A percentile compares a stretch with the other conserved stretches of the same genome.
phyloP scores from a whole-genome alignment of 1,284 basidiomycete genomes.

The Malassezia arunalokei region DNA sequence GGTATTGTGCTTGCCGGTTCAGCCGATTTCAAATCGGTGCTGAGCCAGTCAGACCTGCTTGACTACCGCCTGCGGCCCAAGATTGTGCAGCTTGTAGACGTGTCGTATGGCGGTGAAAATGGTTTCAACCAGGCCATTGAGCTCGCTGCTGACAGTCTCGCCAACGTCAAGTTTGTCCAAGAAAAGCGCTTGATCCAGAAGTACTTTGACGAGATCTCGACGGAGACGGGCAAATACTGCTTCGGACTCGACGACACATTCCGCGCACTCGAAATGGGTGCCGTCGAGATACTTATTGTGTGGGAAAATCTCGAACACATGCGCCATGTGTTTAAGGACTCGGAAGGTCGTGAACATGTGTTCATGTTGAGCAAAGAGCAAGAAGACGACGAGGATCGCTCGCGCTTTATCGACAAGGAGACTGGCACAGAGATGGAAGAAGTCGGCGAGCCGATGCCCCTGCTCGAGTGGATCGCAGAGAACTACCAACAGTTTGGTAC shows the following conservation, averaged over 20 bases:
- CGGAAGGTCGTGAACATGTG: slow-evolving; percentile 29
- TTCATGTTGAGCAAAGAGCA: slow-evolving; percentile 43
- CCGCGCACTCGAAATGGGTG: slow-evolving; percentile 88
- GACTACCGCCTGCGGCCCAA: slow-evolving; percentile 69
- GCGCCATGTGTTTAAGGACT: slow-evolving; percentile 38
- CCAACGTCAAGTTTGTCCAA: slow-evolving; percentile 98
- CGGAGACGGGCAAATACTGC: slow-evolving; percentile 93
- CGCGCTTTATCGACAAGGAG: slow-evolving; percentile 86
- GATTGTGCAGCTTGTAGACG: slow-evolving; percentile 65
- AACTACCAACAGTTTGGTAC: slow-evolving; percentile 97
- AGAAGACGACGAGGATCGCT: slow-evolving; percentile 55
- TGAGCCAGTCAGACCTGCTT: slow-evolving; percentile 92
- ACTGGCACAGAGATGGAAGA: slow-evolving; percentile 94
- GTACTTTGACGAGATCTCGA: slow-evolving; percentile 99
- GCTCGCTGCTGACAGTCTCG: slow-evolving; percentile 82
- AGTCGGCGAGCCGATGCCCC: slow-evolving; percentile 40
- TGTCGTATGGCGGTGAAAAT: slow-evolving; percentile 97
- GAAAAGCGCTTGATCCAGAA: slow-evolving; percentile 76
- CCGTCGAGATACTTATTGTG: slow-evolving; percentile 91
- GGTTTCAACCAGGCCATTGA: slow-evolving; percentile 99
- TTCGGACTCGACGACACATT: slow-evolving; percentile 96
- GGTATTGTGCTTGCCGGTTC: slow-evolving; percentile 94
- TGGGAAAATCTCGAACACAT: slow-evolving; percentile 65
- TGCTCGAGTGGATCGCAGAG: slow-evolving; percentile 81
- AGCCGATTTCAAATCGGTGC: slow-evolving; percentile 97